These are phyloP conservation scores for Setomelanomma holmii DNA, from an alignment of 2,329 filamentous ascomycete species.

Conservation along the genomic window DNA sequence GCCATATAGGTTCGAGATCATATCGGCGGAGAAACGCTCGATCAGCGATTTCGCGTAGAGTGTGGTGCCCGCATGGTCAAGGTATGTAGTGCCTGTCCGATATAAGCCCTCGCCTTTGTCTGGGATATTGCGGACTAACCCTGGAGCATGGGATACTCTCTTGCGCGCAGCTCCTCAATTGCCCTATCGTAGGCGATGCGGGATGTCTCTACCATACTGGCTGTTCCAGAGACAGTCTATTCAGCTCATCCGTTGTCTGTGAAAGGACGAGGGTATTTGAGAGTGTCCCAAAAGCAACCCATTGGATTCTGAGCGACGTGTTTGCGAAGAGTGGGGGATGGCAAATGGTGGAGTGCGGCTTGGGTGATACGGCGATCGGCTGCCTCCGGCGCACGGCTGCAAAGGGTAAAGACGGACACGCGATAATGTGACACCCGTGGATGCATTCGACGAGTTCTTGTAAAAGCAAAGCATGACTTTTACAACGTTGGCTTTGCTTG, in stretches of 20 bases:
- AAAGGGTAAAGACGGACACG: neutral
- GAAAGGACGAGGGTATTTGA: slow-evolving; percentile 9
- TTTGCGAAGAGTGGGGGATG: slow-evolving; percentile 46
- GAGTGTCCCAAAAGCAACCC: slow-evolving; percentile 24
- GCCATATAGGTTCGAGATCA: slow-evolving; percentile 80
- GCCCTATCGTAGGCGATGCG: slow-evolving; percentile 60
- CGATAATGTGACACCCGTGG: no score
- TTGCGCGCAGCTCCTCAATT: slow-evolving; percentile 65
- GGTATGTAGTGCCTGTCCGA: slow-evolving; percentile 74
- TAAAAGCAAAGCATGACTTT: no score
- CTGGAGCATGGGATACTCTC: slow-evolving; percentile 74
- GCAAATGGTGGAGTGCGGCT: slow-evolving; percentile 36
- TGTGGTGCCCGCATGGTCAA: slow-evolving; percentile 96
- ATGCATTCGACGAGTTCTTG: no score
- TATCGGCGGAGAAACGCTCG: slow-evolving; percentile 78
- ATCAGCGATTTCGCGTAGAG: slow-evolving; percentile 81
- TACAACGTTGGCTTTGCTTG: no score
- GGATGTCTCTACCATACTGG: slow-evolving; percentile 37
- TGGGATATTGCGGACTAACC: slow-evolving; percentile 54
- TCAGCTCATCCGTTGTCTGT: slow-evolving; percentile 32
- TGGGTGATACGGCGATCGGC: slow-evolving; percentile 31
- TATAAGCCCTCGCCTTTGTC: neutral
- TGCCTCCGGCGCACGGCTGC: slow-evolving; percentile 19
- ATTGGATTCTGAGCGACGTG: slow-evolving; percentile 31
- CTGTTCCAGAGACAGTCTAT: neutral